A percentile compares a stretch with the other conserved stretches of the same genome.
These are phyloP conservation scores for Pulveroboletus ravenelii DNA, from an alignment of 768 basidiomycete genomes.

Conservation along the genomic window DNA sequence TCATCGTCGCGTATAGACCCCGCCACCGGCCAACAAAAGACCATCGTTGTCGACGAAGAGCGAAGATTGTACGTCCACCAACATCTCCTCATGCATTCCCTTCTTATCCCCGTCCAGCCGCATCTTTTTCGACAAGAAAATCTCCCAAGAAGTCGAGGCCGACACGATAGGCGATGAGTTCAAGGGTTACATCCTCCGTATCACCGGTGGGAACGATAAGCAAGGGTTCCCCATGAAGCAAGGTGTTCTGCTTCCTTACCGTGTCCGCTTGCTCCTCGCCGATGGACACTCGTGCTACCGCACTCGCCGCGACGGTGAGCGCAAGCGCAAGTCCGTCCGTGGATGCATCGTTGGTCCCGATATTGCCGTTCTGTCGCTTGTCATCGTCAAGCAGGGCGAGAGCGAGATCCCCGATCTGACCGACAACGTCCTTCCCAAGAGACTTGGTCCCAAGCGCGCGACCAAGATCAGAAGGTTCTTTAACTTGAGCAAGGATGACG, in stretches of 20 bases:
- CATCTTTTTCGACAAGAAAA: conserved; percentile 96
- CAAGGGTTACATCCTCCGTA: conserved; percentile 94
- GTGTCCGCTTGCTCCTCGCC: conserved; percentile 88
- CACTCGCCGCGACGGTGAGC: conserved; percentile 85
- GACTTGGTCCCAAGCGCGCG: conserved; percentile 94
- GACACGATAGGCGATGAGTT: conserved; percentile 93
- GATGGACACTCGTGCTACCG: conserved; percentile 99
- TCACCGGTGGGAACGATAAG: conserved; percentile 98
- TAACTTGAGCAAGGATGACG: conserved; percentile 96
- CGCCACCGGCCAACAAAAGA: conserved; percentile 96
- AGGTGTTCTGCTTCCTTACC: conserved; percentile 91
- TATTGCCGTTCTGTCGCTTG: conserved; percentile 88
- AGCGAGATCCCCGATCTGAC: conserved; percentile 86
- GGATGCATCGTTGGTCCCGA: conserved; percentile 98
- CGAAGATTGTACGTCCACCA: conserved; percentile 59
- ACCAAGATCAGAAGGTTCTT: conserved; percentile 98
- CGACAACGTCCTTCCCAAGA: conserved; percentile 88
- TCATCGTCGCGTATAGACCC: conserved; percentile 55
- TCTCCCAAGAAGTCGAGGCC: conserved; percentile 89
- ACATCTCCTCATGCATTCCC: not conserved
- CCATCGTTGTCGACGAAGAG: conserved; percentile 91
- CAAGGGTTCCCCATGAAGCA: conserved; percentile 99
- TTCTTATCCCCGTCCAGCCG: conserved; percentile 51
- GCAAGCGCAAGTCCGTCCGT: conserved; percentile 98
- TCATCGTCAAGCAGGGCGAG: conserved; percentile 97